Evolutionary conservation across 495 filamentous ascomycete genomes (phyloP).

Genomic region (Rusavskia elegans): DNA sequence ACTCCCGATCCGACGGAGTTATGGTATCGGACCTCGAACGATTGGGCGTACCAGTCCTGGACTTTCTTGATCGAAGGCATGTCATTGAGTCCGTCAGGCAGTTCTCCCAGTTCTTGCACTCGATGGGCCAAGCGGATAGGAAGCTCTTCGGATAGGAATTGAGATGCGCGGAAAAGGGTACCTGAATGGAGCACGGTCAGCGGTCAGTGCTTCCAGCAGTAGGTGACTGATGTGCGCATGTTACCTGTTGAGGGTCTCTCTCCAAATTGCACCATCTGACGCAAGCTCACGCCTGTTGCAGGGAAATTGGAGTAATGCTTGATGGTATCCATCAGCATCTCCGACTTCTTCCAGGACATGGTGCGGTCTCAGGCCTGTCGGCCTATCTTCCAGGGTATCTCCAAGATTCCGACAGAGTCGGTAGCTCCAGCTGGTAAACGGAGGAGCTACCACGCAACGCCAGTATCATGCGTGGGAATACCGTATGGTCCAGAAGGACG

Average conservation of each 20-base stretch:
- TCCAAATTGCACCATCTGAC: constrained; percentile 99
- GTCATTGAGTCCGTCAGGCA: constrained; percentile 95
- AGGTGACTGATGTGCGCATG: constrained; percentile 6
- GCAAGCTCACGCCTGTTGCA: constrained; percentile 85
- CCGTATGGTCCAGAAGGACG: too few species aligned
- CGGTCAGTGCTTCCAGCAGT: too few species aligned
- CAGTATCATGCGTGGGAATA: too few species aligned
- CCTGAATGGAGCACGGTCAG: constrained; percentile 29
- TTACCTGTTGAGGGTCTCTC: constrained; percentile 74
- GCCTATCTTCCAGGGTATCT: constrained; percentile 9
- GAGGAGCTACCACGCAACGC: too few species aligned
- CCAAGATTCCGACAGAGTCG: neutral
- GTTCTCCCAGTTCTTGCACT: constrained; percentile 76
- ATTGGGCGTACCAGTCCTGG: constrained; percentile 97
- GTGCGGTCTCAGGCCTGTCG: constrained; percentile 23
- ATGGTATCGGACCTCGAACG: constrained; percentile 66
- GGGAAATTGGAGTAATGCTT: constrained; percentile 95
- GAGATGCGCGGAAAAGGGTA: constrained; percentile 90
- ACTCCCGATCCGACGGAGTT: neutral
- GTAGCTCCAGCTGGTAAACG: too few species aligned
- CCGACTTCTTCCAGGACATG: constrained; percentile 81
- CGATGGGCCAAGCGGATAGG: constrained; percentile 93
- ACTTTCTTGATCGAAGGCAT: constrained; percentile 96
- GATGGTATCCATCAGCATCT: constrained; percentile 94
- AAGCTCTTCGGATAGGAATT: constrained; percentile 96